Evolutionary conservation across 345 rosid genomes (phyloP).

Genomic region (Eucalyptus erythrocorys): DNA sequence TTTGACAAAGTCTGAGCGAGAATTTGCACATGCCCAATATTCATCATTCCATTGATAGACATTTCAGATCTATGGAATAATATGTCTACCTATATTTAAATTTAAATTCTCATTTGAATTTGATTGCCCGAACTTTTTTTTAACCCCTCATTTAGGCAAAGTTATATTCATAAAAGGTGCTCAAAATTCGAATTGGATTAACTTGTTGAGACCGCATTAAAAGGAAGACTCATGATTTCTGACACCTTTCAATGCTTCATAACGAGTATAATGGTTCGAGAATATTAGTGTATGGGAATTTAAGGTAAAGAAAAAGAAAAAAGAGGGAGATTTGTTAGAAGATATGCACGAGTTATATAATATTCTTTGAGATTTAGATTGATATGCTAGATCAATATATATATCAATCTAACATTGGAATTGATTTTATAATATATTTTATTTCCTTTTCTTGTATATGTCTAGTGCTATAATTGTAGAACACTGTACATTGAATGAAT

Average conservation of each 20-base stretch:
- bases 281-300: background rate
- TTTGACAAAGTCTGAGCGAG: too few relatives aligned
- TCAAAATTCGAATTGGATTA: background rate
- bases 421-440: too few relatives aligned
- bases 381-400: too few relatives aligned
- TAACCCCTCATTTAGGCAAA: too few relatives aligned
- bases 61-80: background rate
- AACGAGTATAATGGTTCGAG: rapidly evolving
- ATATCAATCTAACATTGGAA: too few relatives aligned
- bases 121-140: background rate
- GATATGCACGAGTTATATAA: too few relatives aligned
- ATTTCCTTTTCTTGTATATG: too few relatives aligned
- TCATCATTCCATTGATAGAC: background rate
- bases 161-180: background rate
- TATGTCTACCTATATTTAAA: background rate
- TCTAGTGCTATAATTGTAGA: too few relatives aligned
- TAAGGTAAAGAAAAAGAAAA: background rate
- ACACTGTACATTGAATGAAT: too few relatives aligned
- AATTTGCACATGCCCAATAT: background rate
- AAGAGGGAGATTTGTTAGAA: too few relatives aligned
- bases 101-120: background rate
- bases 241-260: background rate
- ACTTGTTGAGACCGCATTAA: background rate
- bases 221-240: background rate
- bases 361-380: too few relatives aligned